Conservation (phyloP, 2,329 filamentous ascomycete species). For the Grosmannia serpens region DNA sequence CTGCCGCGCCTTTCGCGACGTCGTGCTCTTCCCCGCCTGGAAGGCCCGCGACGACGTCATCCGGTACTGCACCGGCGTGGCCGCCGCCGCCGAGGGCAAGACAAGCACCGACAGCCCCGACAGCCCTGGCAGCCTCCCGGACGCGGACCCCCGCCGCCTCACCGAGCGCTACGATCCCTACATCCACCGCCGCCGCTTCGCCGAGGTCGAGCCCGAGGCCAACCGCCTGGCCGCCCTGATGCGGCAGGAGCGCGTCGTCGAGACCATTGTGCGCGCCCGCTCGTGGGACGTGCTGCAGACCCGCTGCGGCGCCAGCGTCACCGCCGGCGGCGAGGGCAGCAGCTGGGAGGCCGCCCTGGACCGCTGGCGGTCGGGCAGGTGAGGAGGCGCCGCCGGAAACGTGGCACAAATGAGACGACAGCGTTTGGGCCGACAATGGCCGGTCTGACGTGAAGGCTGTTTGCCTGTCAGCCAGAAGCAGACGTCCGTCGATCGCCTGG, state of each 20-base stretch:
- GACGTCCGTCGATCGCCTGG: too few relatives aligned
- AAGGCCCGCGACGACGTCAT: slow-evolving; percentile 70
- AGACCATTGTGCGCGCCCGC: slow-evolving; percentile 66
- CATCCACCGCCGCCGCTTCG: slow-evolving; percentile 66
- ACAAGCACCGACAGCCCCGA: background rate
- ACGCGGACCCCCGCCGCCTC: slow-evolving; percentile 23
- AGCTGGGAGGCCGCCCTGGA: slow-evolving; percentile 56
- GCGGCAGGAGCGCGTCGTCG: slow-evolving; percentile 64
- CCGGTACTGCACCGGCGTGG: slow-evolving; percentile 80
- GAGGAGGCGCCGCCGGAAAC: background rate
- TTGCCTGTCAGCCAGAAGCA: too few relatives aligned
- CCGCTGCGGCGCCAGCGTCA: slow-evolving; percentile 44
- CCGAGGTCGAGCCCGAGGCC: slow-evolving; percentile 66
- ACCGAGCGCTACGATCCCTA: slow-evolving; percentile 91
- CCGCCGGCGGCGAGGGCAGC: slow-evolving; percentile 34
- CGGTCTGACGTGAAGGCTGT: too few relatives aligned
- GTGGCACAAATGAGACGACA: too few relatives aligned
- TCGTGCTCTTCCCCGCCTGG: slow-evolving; percentile 82
- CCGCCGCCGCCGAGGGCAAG: slow-evolving; percentile 57
- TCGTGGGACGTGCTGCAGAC: slow-evolving; percentile 73
- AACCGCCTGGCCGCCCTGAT: slow-evolving; percentile 65
- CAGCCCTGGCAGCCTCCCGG: background rate
- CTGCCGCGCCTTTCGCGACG: slow-evolving; percentile 63
- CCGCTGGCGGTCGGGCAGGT: slow-evolving; percentile 33
- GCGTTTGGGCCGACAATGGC: too few relatives aligned